These are phyloP conservation scores for Colletotrichum simmondsii DNA, from an alignment of 2,329 filamentous ascomycete species.

Conservation along the genomic window DNA sequence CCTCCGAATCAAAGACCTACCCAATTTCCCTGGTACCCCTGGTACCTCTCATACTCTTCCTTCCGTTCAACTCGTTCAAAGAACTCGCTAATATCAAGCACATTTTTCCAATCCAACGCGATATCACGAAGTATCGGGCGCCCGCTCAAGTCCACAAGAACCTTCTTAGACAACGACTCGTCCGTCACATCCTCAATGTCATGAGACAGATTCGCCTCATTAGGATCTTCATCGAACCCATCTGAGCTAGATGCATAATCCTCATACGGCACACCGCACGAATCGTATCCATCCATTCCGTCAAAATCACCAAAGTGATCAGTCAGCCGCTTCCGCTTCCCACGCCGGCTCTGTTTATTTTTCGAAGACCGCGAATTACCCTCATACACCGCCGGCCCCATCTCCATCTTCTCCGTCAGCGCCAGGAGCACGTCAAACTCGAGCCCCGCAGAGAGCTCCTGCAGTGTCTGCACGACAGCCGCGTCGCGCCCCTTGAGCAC, in stretches of 20 bases:
- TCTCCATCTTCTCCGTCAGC: constrained; percentile 43
- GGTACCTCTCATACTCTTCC: constrained; percentile 41
- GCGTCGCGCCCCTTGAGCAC: constrained; percentile 43
- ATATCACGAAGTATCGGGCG: constrained; percentile 34
- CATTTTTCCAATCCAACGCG: constrained; percentile 32
- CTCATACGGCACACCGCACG: background rate
- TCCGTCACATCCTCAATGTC: constrained; percentile 33
- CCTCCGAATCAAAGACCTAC: constrained; percentile 31
- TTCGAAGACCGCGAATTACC: background rate
- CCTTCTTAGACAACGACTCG: constrained; percentile 33
- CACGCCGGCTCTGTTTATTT: background rate
- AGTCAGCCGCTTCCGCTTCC: background rate
- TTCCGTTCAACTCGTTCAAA: constrained; percentile 36
- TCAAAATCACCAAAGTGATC: no score
- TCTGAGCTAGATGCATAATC: constrained; percentile 13
- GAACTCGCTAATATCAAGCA: constrained; percentile 37
- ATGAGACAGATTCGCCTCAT: constrained; percentile 27
- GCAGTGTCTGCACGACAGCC: constrained; percentile 39
- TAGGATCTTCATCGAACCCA: background rate
- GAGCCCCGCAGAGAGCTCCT: constrained; percentile 38
- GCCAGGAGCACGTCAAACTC: constrained; percentile 46
- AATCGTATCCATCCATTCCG: no score
- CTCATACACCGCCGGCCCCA: constrained; percentile 27
- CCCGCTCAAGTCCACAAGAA: constrained; percentile 42
- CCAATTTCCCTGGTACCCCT: no score